A percentile compares a stretch with the other conserved stretches of the same genome.
These are phyloP conservation scores for Termitomyces sp. DNA, from an alignment of 768 basidiomycete genomes.

Conservation along the genomic window DNA sequence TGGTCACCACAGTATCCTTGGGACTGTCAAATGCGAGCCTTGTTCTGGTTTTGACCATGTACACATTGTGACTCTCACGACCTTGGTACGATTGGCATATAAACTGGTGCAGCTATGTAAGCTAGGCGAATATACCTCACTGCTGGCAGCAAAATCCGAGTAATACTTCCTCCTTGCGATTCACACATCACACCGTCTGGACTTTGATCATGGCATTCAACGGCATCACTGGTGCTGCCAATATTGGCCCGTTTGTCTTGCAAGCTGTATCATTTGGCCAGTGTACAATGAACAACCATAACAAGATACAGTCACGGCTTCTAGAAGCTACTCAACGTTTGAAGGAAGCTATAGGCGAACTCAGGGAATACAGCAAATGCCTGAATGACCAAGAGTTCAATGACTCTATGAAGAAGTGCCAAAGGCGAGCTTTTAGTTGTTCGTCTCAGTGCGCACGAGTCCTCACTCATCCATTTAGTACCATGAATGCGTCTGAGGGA, in stretches of 20 bases:
- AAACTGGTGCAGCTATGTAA: not conserved
- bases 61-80: not conserved
- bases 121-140: not conserved
- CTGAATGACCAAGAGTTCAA: not conserved
- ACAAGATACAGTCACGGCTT: not conserved
- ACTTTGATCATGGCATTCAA: not conserved
- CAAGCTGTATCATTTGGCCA: not conserved
- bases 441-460: not conserved
- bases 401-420: not conserved
- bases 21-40: not conserved
- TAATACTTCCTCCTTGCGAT: not conserved
- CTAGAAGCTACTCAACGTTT: not conserved
- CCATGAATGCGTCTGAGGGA: not conserved
- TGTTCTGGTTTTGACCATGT: not conserved
- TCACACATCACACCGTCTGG: not conserved
- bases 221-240: not conserved
- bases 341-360: not conserved
- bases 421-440: not conserved
- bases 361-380: not conserved
- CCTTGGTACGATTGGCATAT: not conserved
- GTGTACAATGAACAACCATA: not conserved
- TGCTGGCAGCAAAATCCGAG: not conserved
- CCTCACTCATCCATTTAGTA: not conserved
- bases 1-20: not conserved
- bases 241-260: not conserved